These are phyloP conservation scores for Termitomyces sp. DNA, from an alignment of 768 basidiomycete species.

Conservation along the genomic window DNA sequence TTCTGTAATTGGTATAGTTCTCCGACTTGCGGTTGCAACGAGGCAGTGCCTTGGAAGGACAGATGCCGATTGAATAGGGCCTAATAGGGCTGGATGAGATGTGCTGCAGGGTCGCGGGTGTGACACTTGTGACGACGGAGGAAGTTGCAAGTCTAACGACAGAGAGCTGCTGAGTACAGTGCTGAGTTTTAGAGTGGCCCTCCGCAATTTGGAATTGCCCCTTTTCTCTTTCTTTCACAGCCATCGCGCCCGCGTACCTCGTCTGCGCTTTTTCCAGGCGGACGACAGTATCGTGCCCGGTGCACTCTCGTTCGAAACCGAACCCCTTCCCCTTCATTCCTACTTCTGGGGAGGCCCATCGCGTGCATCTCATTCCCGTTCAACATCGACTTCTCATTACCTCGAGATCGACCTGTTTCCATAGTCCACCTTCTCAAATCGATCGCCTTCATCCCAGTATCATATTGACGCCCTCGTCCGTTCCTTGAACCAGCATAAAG, in stretches of 20 bases:
- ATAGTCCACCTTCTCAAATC: conserved; percentile 20
- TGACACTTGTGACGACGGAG: conserved; percentile 24
- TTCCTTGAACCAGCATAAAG: conserved; percentile 14
- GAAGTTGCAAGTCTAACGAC: conserved; percentile 15
- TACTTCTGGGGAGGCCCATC: conserved; percentile 10
- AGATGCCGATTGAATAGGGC: conserved; percentile 14
- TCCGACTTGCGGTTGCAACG: conserved; percentile 11
- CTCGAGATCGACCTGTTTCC: conserved; percentile 19
- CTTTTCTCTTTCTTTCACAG: not conserved
- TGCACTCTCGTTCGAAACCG: conserved; percentile 5
- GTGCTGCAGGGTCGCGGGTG: conserved; percentile 15
- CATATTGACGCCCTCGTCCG: conserved; percentile 15
- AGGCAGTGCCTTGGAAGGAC: conserved; percentile 13
- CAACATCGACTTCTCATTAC: conserved; percentile 16
- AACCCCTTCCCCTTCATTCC: conserved; percentile 13
- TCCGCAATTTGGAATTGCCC: no score
- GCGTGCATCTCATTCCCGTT: conserved; percentile 17
- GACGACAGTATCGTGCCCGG: conserved; percentile 5
- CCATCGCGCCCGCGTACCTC: not conserved
- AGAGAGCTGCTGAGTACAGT: no score
- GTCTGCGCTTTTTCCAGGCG: conserved; percentile 3
- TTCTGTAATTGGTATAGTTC: conserved; percentile 11
- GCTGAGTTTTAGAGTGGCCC: conserved; percentile 10
- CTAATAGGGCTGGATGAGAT: not conserved
- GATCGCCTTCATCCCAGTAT: conserved; percentile 24